Conservation (phyloP, 495 filamentous ascomycete genomes). For the Trichodelitschia bisporula region DNA sequence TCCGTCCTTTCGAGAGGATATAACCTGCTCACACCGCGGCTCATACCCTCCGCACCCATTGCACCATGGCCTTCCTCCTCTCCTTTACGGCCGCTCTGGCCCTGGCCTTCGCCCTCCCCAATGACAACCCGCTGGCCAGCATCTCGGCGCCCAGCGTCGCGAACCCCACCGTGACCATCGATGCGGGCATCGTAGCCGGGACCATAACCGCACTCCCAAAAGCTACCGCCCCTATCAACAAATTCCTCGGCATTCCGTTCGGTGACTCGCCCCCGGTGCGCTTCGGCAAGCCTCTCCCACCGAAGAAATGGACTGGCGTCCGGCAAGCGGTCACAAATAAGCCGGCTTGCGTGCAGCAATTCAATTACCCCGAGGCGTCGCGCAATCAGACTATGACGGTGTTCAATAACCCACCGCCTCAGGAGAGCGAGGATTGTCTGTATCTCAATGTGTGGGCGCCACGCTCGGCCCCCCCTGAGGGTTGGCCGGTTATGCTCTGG, state of each 20-base stretch:
- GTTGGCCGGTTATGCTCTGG: slow-evolving; percentile 13
- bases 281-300: slow-evolving; percentile 13
- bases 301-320: slow-evolving; percentile 4
- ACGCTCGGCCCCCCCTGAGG: slow-evolving; percentile 6
- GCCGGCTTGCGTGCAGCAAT: slow-evolving; percentile 19
- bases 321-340: slow-evolving; percentile 14
- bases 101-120: no score
- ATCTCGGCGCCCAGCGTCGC: no score
- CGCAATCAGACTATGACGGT: slow-evolving; percentile 11
- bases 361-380: slow-evolving; percentile 7
- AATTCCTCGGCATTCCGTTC: slow-evolving; percentile 16
- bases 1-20: no score
- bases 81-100: no score
- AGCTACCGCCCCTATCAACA: slow-evolving; percentile 8
- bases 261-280: slow-evolving; percentile 14
- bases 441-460: slow-evolving; percentile 18
- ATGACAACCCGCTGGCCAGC: no score
- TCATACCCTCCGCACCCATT: no score
- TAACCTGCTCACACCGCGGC: no score
- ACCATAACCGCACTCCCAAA: slow-evolving; percentile 11
- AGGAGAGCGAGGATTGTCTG: slow-evolving; percentile 19
- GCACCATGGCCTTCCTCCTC: no score
- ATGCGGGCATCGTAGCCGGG: slow-evolving; percentile 10
- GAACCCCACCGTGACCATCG: slow-evolving; percentile 10
- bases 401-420: slow-evolving; percentile 10